Evolutionary conservation across 176 grass and related monocot genomes (phyloP).

Genomic region (Cocos nucifera): DNA sequence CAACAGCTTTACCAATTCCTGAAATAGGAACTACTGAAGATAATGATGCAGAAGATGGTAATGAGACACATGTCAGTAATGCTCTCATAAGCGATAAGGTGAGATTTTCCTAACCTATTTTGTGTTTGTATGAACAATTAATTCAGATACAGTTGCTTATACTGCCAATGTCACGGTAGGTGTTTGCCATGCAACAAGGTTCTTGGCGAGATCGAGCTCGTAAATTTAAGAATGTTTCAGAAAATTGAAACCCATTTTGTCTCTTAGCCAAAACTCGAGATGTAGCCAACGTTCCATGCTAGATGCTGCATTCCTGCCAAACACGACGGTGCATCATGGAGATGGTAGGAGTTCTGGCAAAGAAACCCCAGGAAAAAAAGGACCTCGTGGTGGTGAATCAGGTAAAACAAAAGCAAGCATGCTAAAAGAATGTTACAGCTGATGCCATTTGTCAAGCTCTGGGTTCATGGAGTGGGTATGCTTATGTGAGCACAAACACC

Average conservation of each 20-base stretch:
- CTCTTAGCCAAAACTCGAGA: too few relatives aligned
- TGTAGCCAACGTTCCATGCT: too few relatives aligned
- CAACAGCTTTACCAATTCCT: conserved; percentile 28
- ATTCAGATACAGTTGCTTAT: conserved; percentile 4
- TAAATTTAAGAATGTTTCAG: conserved; percentile 38
- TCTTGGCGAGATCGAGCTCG: conserved; percentile 78
- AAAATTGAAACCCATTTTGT: conserved; percentile 26
- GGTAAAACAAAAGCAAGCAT: too few relatives aligned
- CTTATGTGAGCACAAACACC: too few relatives aligned
- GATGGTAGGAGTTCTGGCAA: too few relatives aligned
- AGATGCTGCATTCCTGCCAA: too few relatives aligned
- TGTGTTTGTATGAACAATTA: background rate
- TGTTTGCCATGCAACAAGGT: conserved; percentile 65
- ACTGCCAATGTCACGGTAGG: conserved; percentile 20
- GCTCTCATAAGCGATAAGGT: conserved; percentile 60
- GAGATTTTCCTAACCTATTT: conserved; percentile 15
- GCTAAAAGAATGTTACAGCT: too few relatives aligned
- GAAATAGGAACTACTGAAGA: conserved; percentile 26
- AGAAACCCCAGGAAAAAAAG: too few relatives aligned
- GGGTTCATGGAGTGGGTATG: too few relatives aligned
- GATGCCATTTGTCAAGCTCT: too few relatives aligned
- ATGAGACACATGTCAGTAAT: conserved; percentile 15
- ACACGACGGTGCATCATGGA: too few relatives aligned
- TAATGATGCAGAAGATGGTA: conserved; percentile 19
- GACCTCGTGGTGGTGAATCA: too few relatives aligned